These are phyloP conservation scores for Colletotrichum aenigma DNA, from an alignment of 2,329 filamentous ascomycete species.

Conservation along the genomic window DNA sequence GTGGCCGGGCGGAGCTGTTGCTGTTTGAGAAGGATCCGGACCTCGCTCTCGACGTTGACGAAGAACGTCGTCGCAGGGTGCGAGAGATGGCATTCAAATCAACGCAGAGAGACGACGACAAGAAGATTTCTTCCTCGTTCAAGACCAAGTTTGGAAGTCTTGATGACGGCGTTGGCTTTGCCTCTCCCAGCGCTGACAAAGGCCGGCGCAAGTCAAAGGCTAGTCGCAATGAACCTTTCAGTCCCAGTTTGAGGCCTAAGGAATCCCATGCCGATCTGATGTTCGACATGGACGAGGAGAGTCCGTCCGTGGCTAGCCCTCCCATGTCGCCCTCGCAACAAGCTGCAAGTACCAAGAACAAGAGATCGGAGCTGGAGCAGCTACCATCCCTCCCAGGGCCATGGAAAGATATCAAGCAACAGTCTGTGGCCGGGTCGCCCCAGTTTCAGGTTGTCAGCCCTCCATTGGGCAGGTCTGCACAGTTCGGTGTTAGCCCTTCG, in stretches of 20 bases:
- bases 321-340: slow-evolving; percentile 4
- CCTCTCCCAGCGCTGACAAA: slow-evolving; percentile 47
- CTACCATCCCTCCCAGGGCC: slow-evolving; percentile 34
- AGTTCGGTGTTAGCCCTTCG: not conserved
- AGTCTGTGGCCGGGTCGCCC: not conserved
- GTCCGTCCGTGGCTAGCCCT: slow-evolving; percentile 36
- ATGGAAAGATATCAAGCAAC: slow-evolving; percentile 41
- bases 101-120: slow-evolving; percentile 69
- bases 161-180: slow-evolving; percentile 60
- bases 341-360: not conserved
- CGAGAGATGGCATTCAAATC: slow-evolving; percentile 76
- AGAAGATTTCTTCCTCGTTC: slow-evolving; percentile 62
- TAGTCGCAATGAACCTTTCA: slow-evolving; percentile 60
- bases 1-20: slow-evolving; percentile 70
- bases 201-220: slow-evolving; percentile 50
- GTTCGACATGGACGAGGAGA: slow-evolving; percentile 92
- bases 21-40: slow-evolving; percentile 70
- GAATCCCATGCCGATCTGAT: slow-evolving; percentile 78
- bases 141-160: slow-evolving; percentile 65
- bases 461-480: not conserved
- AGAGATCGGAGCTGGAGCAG: not conserved
- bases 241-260: slow-evolving; percentile 71
- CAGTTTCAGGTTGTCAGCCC: not conserved
- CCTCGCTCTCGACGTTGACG: slow-evolving; percentile 68
- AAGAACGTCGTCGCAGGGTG: slow-evolving; percentile 72